Evolutionary conservation across 2,329 filamentous ascomycete genomes (phyloP).

Genomic region (Pestalotiopsis sp.): DNA sequence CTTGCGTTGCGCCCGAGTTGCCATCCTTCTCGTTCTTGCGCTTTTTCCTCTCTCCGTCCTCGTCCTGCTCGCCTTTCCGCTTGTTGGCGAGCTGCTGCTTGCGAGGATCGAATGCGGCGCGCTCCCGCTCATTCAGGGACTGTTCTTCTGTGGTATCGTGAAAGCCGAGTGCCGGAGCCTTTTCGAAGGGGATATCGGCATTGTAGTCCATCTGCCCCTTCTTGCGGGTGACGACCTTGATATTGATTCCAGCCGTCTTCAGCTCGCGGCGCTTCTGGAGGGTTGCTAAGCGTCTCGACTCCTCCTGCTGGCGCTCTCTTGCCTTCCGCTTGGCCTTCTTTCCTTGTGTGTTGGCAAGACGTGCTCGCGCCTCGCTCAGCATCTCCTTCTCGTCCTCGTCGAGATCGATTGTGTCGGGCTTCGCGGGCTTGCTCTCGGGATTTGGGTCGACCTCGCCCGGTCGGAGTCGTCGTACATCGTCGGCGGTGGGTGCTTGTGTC

Average conservation of each 20-base stretch:
- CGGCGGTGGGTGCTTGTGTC: constrained; percentile 83
- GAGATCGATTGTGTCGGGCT: constrained; percentile 95
- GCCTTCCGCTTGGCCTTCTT: constrained; percentile 99
- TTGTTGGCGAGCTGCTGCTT: constrained; percentile 92
- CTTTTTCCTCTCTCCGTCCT: constrained; percentile 79
- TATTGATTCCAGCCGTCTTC: constrained; percentile 97
- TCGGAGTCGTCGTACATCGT: constrained; percentile 85
- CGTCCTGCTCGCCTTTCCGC: constrained; percentile 88
- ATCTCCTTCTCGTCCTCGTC: constrained; percentile 99
- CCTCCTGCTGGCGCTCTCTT: constrained; percentile 90
- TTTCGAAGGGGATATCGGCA: constrained; percentile 97
- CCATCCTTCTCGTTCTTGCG: constrained; percentile 86
- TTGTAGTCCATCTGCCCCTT: constrained; percentile 99
- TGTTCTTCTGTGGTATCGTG: constrained; percentile 90
- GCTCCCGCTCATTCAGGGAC: constrained; percentile 77
- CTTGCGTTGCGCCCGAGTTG: constrained; percentile 77
- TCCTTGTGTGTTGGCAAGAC: constrained; percentile 95
- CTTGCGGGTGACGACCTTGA: constrained; percentile 90
- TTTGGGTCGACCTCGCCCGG: constrained; percentile 97
- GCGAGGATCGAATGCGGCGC: constrained; percentile 84
- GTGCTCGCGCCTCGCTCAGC: constrained; percentile 94
- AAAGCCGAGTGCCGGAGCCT: constrained; percentile 84
- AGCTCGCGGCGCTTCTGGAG: constrained; percentile 95
- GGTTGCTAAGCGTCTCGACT: constrained; percentile 85
- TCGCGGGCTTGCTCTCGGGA: constrained; percentile 91